A percentile compares a stretch with the other conserved stretches of the same genome.
Evolutionary conservation across 2,329 filamentous ascomycete genomes (phyloP).

Genomic region (Xylaria arbuscula): DNA sequence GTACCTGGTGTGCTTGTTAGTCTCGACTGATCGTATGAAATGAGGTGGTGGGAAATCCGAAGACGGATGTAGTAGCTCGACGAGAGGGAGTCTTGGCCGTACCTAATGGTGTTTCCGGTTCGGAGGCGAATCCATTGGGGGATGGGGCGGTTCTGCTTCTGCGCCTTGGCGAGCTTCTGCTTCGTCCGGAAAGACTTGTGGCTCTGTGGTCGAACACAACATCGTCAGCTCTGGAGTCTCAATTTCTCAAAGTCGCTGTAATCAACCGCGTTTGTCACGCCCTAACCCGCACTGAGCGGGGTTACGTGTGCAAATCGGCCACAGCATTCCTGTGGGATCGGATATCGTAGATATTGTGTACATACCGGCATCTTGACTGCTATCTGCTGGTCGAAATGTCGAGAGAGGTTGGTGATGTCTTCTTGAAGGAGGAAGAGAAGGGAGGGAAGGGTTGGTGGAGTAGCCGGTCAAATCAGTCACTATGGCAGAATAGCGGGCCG

Average conservation of each 20-base stretch:
- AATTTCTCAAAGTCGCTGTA: background rate
- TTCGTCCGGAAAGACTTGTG: slow-evolving; percentile 99
- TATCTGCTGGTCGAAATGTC: slow-evolving; percentile 52
- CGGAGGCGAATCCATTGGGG: slow-evolving; percentile 99
- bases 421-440: slow-evolving; percentile 35
- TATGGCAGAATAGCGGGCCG: slow-evolving; percentile 34
- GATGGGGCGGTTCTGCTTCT: slow-evolving; percentile 99
- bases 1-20: slow-evolving; percentile 73
- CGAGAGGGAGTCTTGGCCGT: slow-evolving; percentile 57
- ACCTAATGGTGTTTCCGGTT: slow-evolving; percentile 99
- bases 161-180: slow-evolving; percentile 99
- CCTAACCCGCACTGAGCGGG: background rate
- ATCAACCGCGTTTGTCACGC: background rate
- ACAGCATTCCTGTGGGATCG: background rate
- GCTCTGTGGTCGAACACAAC: slow-evolving; percentile 70
- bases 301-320: background rate
- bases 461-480: slow-evolving; percentile 41
- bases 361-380: slow-evolving; percentile 58
- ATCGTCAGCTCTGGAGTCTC: slow-evolving; percentile 34
- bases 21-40: background rate
- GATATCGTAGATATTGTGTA: slow-evolving; percentile 28
- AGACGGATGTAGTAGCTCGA: background rate
- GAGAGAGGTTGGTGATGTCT: slow-evolving; percentile 49
- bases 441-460: slow-evolving; percentile 43
- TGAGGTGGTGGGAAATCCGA: background rate